These are phyloP conservation scores for Debaryomycetaceae sp. DNA, from an alignment of 1,139 yeast species.

Conservation along the genomic window DNA sequence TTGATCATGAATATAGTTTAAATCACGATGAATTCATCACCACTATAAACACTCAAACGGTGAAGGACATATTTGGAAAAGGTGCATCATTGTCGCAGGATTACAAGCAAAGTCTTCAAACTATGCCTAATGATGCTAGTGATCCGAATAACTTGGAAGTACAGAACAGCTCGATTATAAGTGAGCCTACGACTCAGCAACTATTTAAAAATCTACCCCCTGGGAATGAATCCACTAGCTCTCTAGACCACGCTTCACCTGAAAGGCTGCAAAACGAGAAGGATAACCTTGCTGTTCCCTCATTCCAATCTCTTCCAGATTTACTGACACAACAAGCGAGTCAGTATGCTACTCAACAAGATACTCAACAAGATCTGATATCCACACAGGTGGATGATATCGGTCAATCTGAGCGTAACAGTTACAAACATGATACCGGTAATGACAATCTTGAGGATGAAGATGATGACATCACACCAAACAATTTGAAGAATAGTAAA, in stretches of 20 bases:
- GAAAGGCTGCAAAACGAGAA: neutral
- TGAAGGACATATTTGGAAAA: slow-evolving; percentile 4
- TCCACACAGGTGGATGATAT: slow-evolving; percentile 16
- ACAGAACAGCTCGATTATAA: neutral
- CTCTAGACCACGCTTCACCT: neutral
- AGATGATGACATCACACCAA: slow-evolving; percentile 29
- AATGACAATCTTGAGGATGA: slow-evolving; percentile 12
- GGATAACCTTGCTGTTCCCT: neutral
- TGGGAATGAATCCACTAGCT: neutral
- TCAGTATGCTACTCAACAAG: neutral
- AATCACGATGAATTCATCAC: slow-evolving; percentile 15
- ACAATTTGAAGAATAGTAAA: slow-evolving; percentile 23
- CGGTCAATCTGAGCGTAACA: slow-evolving; percentile 12
- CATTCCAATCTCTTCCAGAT: neutral
- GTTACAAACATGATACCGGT: slow-evolving; percentile 4
- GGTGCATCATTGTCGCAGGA: slow-evolving; percentile 5
- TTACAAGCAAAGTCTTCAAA: slow-evolving; percentile 3
- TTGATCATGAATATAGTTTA: slow-evolving; percentile 3
- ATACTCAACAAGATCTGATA: slow-evolving; percentile 12
- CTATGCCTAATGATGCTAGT: neutral
- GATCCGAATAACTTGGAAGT: neutral
- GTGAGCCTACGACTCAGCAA: neutral
- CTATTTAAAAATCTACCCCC: neutral
- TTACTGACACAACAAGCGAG: neutral
- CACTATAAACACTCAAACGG: slow-evolving; percentile 10